A percentile compares a stretch with the other conserved stretches of the same genome.
These are phyloP conservation scores for Phytopythium kandeliae DNA, from an alignment of 352 stramenopile genomes.

Conservation along the genomic window DNA sequence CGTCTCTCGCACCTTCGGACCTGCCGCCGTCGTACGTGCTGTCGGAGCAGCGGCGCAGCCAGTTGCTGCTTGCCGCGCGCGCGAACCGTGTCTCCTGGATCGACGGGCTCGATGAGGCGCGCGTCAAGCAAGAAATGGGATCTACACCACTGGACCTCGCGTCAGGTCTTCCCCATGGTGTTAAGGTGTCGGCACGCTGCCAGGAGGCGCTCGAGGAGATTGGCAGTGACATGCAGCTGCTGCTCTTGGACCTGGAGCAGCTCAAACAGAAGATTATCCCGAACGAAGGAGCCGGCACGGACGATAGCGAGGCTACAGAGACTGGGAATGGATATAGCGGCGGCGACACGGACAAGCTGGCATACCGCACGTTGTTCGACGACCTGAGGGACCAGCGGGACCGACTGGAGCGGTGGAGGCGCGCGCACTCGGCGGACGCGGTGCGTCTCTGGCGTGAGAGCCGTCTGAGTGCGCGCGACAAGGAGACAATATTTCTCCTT, in stretches of 20 bases:
- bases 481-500: slow-evolving; percentile 53
- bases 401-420: slow-evolving; percentile 38
- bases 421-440: slow-evolving; percentile 21
- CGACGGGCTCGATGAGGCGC: slow-evolving; percentile 33
- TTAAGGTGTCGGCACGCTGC: slow-evolving; percentile 20
- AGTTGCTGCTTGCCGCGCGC: slow-evolving; percentile 68
- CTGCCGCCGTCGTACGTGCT: slow-evolving; percentile 39
- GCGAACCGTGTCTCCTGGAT: slow-evolving; percentile 69
- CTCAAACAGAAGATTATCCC: slow-evolving; percentile 39
- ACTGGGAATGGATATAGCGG: neutral
- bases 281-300: slow-evolving; percentile 6
- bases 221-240: slow-evolving; percentile 23
- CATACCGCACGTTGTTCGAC: slow-evolving; percentile 38
- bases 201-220: slow-evolving; percentile 41
- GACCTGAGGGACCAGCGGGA: slow-evolving; percentile 33
- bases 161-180: neutral
- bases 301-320: slow-evolving; percentile 10
- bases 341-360: neutral
- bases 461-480: slow-evolving; percentile 30
- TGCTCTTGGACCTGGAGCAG: slow-evolving; percentile 29
- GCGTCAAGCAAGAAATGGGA: neutral
- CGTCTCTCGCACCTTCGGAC: no score
- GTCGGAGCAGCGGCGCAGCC: slow-evolving; percentile 59
- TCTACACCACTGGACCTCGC: slow-evolving; percentile 1
- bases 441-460: slow-evolving; percentile 9